Base-by-base conservation (phyloP, 306 rosid species). In the Arachis stenosperma region DNA sequence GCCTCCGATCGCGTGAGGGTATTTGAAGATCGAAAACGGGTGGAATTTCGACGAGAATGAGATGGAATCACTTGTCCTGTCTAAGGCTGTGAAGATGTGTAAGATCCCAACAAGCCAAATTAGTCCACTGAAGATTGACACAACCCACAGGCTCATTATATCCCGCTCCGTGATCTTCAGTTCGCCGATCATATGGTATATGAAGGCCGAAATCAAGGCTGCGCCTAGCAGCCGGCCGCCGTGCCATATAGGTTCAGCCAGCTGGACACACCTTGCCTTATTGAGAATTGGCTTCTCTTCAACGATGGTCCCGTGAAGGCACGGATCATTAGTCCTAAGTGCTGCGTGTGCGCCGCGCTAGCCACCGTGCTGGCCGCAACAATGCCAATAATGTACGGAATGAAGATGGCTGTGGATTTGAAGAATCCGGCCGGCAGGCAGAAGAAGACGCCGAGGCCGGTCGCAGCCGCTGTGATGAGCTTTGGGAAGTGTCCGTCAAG, bases 61-160 rank as follows among this genome's bases (percentile, higher is more conserved):
- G 50, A 77, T 76, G 1, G 78, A 40, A 30, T 50, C 61, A 29
- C 79, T 66, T 8, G 86, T 69, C 76, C 92, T 82, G 17, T 75
- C 65, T 0, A 80, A 70, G 14, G 87, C 67, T 36, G 87, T 75
- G 30, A 85, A 74, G 36, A 81, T 67, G 51, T 93, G 97, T 0
- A 89, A 22, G 0, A 86, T 56, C 2, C 98, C 98, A 4, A 82
- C 81, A 12, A 90, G 83, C 98, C 98, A 93, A 5, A 64, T 86
- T 0, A 93, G 67, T 67, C 97, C 98, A 67, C 96, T 86, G 82
- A 89, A 93, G 79, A 93, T 93, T 8, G 98, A 87, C 8, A 93
- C 97, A 0, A 93, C 78, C 97, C 97, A 93, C 0, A 93, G 79
- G 81, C 92, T 90, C 56, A 84, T 65, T 2, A 89, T 43, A 46